A percentile compares a stretch with the other conserved stretches of the same genome.
Conservation (phyloP, 768 basidiomycete species). For the Podaxis sp. region DNA sequence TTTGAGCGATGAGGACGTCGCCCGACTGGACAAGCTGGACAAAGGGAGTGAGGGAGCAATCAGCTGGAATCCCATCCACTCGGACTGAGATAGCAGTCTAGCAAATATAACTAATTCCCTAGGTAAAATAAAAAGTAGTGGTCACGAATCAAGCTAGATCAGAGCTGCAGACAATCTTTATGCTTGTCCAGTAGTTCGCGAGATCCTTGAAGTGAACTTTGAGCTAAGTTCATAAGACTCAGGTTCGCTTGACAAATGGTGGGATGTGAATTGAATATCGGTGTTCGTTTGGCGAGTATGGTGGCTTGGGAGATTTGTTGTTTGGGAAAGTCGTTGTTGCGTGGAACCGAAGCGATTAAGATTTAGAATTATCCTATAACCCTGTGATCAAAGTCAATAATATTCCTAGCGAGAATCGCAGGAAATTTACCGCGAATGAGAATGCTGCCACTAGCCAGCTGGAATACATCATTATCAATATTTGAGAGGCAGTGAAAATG, state of each 20-base stretch:
- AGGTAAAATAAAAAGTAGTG: not conserved
- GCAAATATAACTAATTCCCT: not conserved
- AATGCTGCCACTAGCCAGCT: constrained; percentile 32
- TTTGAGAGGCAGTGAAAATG: not conserved
- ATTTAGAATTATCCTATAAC: constrained; percentile 33
- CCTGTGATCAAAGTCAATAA: constrained; percentile 16
- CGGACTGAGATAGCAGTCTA: constrained; percentile 21
- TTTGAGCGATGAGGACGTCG: constrained; percentile 61
- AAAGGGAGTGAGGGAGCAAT: constrained; percentile 67
- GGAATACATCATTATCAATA: not conserved
- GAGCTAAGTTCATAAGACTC: constrained; percentile 22
- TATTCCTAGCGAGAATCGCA: not conserved
- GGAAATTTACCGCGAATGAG: constrained; percentile 26
- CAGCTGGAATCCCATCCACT: constrained; percentile 83
- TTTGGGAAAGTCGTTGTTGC: constrained; percentile 5
- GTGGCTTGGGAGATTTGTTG: constrained; percentile 6
- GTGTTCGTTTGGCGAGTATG: constrained; percentile 22
- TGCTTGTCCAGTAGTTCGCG: not conserved
- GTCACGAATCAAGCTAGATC: constrained; percentile 11
- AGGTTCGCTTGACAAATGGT: constrained; percentile 14
- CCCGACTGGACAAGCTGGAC: constrained; percentile 63
- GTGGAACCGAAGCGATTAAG: constrained; percentile 22
- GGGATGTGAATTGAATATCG: constrained; percentile 26
- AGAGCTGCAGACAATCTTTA: constrained; percentile 8
- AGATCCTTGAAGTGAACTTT: not conserved